Evolutionary conservation across 257 asterid genomes (phyloP), one percentile per base, ranked within the genome.

Genomic region (Ballota nigra): DNA sequence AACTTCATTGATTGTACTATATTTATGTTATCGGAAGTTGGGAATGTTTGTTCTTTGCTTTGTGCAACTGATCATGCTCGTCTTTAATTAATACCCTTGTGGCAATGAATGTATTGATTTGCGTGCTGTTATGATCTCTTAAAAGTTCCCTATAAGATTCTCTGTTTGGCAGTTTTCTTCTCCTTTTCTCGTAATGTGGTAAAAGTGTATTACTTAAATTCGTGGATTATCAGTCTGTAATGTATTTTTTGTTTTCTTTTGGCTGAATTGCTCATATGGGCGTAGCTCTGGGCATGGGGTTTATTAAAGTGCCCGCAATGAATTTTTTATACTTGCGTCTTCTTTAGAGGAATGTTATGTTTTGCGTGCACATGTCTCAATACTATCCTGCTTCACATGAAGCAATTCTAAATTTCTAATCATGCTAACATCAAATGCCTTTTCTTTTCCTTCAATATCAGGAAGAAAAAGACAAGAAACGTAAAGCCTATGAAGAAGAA

Each of bases 381-480:
- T 45, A 45, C 20, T 45, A 45, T 45, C 53, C 53, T n/a, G 53
- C 4, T 4, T 45, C 53, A 45, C 53, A 5, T 45, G 53, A 15
- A 45, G 53, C 70, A 16, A 67, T 67, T 45, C 20, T 45, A 45
- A 45, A 16, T 60, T 67, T 45, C 20, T 45, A 45, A 45, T 45
- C 8, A 57, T 63, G 68, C 31, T 8, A 12, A 53, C 38, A 8
- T 47, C 34, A 38, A 31, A 24, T 63, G 38, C 41, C 29, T 68
- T 59, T 72, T 78, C 15, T 53, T 76, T 66, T 65, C 72, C 47
- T 13, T 82, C 68, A 75, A 74, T 81, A 23, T 68, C 92, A 94
- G 99, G 99, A 91, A 80, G 96, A 85, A 79, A 83, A 83, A 81
- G 88, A 84, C 82, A 76, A 82, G 87, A 94, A 92, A 72, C 88